Conservation (phyloP, 2,329 filamentous ascomycete species). For the Chlorencoelia australis region DNA sequence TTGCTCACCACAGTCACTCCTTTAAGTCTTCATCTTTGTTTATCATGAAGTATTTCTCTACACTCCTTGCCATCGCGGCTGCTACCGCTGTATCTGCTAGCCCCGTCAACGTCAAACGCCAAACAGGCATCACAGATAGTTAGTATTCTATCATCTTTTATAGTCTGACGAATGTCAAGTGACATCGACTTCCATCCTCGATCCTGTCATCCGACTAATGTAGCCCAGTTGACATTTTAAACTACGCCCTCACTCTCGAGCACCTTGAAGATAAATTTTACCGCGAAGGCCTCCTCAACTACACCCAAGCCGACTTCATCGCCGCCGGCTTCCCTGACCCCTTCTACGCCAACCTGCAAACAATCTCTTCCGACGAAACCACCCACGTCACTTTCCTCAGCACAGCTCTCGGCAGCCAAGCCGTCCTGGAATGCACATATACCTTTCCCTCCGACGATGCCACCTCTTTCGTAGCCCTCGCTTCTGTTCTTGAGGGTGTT, state of each 20-base stretch:
- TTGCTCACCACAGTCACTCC: no score
- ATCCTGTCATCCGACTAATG: not conserved
- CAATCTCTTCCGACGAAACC: conserved; percentile 44
- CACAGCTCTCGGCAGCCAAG: conserved; percentile 34
- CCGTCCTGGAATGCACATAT: conserved; percentile 46
- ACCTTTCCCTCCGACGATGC: conserved; percentile 39
- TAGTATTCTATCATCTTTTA: not conserved
- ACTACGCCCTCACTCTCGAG: conserved; percentile 42
- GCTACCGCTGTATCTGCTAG: not conserved
- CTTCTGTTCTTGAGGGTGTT: conserved; percentile 44
- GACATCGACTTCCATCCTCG: not conserved
- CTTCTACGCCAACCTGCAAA: conserved; percentile 47
- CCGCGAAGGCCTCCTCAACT: conserved; percentile 46
- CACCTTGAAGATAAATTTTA: conserved; percentile 55
- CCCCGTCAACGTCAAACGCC: not conserved
- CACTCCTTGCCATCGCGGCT: not conserved
- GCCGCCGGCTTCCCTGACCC: conserved; percentile 38
- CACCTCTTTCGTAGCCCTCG: conserved; percentile 39
- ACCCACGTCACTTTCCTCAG: conserved; percentile 47
- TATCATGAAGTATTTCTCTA: not conserved
- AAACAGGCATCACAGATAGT: not conserved
- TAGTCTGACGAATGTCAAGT: no score
- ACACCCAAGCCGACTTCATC: conserved; percentile 40
- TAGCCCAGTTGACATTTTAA: conserved; percentile 28
- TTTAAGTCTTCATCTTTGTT: not conserved